Percentiles rank a stretch among this genome's conserved stretches.
Conservation (phyloP, 2,329 filamentous ascomycete genomes). For the Cercospora sesami region DNA sequence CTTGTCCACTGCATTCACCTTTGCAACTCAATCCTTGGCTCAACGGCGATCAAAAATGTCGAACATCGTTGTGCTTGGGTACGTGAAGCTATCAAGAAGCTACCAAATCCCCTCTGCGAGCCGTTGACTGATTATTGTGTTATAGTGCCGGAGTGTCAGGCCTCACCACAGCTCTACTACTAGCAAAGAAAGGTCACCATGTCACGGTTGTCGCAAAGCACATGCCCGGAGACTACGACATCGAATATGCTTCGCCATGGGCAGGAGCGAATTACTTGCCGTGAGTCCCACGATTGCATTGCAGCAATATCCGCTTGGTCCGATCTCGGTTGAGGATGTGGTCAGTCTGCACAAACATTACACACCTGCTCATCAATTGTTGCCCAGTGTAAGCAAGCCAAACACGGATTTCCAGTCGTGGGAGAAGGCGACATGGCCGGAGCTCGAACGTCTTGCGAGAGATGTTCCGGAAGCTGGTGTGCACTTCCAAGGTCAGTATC, state of each 20-base stretch:
- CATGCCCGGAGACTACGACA: slow-evolving; percentile 90
- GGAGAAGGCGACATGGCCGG: slow-evolving; percentile 49
- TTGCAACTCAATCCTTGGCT: background rate
- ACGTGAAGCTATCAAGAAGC: slow-evolving; percentile 26
- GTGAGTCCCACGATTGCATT: slow-evolving; percentile 23
- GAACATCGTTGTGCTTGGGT: slow-evolving; percentile 53
- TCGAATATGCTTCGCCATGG: slow-evolving; percentile 88
- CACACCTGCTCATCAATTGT: slow-evolving; percentile 19
- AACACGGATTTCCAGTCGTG: slow-evolving; percentile 43
- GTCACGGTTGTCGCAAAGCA: slow-evolving; percentile 79
- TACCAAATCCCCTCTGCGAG: background rate
- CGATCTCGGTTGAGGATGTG: background rate
- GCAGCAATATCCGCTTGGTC: background rate
- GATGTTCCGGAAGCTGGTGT: slow-evolving; percentile 75
- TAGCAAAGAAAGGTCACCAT: slow-evolving; percentile 59
- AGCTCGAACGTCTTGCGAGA: slow-evolving; percentile 48
- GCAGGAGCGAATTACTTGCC: slow-evolving; percentile 79
- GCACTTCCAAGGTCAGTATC: slow-evolving; percentile 62
- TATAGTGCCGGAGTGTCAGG: slow-evolving; percentile 61
- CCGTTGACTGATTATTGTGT: background rate
- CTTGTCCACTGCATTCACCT: accelerated
- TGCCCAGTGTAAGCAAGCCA: slow-evolving; percentile 42
- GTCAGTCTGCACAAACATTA: background rate
- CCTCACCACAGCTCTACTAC: slow-evolving; percentile 63
- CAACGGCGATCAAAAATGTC: background rate